A percentile compares a stretch with the other conserved stretches of the same genome.
These are phyloP conservation scores for Chrysoporthe deuterocubensis DNA, from an alignment of 2,329 filamentous ascomycete species.

Conservation along the genomic window DNA sequence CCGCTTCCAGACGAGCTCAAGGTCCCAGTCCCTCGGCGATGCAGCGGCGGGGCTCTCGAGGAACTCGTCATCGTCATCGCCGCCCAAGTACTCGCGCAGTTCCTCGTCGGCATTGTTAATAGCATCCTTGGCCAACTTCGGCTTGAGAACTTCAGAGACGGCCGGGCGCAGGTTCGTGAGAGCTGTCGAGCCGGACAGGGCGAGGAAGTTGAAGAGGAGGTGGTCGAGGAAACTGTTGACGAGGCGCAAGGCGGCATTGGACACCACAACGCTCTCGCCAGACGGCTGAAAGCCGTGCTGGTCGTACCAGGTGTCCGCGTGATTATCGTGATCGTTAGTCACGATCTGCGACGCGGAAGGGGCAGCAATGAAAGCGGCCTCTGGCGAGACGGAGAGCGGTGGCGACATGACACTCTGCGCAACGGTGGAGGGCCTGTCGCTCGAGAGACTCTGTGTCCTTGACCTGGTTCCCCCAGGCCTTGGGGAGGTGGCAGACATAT, in stretches of 20 bases:
- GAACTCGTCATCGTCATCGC: slow-evolving; percentile 74
- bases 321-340: slow-evolving; percentile 82
- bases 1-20: slow-evolving; percentile 93
- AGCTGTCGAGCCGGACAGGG: slow-evolving; percentile 75
- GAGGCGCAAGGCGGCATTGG: slow-evolving; percentile 72
- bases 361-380: slow-evolving; percentile 84
- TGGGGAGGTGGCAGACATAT: slow-evolving; percentile 17
- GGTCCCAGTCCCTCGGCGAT: slow-evolving; percentile 72
- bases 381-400: slow-evolving; percentile 70
- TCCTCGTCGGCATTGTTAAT: slow-evolving; percentile 45
- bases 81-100: slow-evolving; percentile 83
- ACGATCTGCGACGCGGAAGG: slow-evolving; percentile 91
- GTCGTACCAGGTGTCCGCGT: slow-evolving; percentile 71
- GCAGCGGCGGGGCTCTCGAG: slow-evolving; percentile 57
- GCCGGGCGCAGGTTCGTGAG: slow-evolving; percentile 78
- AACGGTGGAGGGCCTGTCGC: slow-evolving; percentile 68
- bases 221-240: slow-evolving; percentile 95
- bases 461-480: slow-evolving; percentile 39
- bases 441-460: slow-evolving; percentile 68
- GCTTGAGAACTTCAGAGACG: slow-evolving; percentile 84
- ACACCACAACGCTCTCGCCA: slow-evolving; percentile 72
- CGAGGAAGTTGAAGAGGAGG: slow-evolving; percentile 88
- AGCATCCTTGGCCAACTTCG: slow-evolving; percentile 76
- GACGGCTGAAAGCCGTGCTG: slow-evolving; percentile 68
- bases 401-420: slow-evolving; percentile 66